phyloP scores from a whole-genome alignment of 768 basidiomycete genomes.

The Solioccasus polychromus region DNA sequence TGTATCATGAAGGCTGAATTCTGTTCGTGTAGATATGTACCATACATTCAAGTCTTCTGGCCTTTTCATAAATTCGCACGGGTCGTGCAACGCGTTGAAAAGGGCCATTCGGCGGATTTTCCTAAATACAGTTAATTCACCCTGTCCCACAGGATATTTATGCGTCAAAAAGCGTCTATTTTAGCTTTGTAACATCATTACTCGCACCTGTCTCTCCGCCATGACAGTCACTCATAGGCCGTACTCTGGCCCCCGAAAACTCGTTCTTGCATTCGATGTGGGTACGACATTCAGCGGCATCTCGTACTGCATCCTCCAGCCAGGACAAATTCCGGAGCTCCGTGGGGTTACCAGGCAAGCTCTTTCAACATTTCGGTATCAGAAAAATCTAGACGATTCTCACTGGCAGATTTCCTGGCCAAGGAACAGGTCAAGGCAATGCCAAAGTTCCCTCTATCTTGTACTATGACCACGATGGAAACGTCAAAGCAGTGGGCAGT shows the following conservation, averaged over 20 bases:
- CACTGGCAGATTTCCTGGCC: slow-evolving; percentile 44
- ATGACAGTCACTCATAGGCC: too few relatives aligned
- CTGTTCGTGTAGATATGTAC: too few relatives aligned
- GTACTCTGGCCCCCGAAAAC: slow-evolving; percentile 18
- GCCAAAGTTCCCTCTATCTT: slow-evolving; percentile 45
- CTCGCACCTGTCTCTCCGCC: too few relatives aligned
- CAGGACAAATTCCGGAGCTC: slow-evolving; percentile 10
- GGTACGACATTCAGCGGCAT: slow-evolving; percentile 47
- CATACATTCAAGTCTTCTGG: too few relatives aligned
- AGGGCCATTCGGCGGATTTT: too few relatives aligned
- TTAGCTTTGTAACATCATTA: too few relatives aligned
- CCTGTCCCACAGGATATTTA: too few relatives aligned
- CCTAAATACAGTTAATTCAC: too few relatives aligned
- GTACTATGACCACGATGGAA: slow-evolving; percentile 39
- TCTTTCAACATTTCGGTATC: background rate
- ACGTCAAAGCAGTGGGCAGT: slow-evolving; percentile 38
- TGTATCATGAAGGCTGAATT: too few relatives aligned
- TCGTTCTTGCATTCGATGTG: slow-evolving; percentile 46
- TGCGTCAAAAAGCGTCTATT: too few relatives aligned
- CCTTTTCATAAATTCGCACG: too few relatives aligned
- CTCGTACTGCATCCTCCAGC: slow-evolving; percentile 31
- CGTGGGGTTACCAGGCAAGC: slow-evolving; percentile 10
- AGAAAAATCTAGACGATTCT: slow-evolving; percentile 2
- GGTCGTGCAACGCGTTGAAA: too few relatives aligned
- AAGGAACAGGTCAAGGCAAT: slow-evolving; percentile 36